Conservation (phyloP, 148 eudicot species). For the Amaranthus hypochondriacus region DNA sequence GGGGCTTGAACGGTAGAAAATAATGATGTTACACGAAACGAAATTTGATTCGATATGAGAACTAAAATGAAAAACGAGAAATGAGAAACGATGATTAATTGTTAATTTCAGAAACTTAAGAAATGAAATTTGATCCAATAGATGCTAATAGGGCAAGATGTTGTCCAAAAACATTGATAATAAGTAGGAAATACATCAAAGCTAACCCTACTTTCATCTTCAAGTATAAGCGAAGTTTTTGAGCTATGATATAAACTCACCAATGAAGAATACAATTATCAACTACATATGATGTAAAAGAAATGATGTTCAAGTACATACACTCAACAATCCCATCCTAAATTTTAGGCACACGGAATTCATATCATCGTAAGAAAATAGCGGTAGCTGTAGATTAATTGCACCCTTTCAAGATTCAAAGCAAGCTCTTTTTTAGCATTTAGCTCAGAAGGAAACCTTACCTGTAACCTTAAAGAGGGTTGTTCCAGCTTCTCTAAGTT, state of each 20-base stretch:
- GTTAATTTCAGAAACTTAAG: too few relatives aligned
- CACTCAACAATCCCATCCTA: not conserved
- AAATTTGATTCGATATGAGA: too few relatives aligned
- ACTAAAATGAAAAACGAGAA: too few relatives aligned
- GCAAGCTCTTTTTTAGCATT: not conserved
- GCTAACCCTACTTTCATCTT: not conserved
- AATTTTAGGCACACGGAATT: slow-evolving; percentile 1
- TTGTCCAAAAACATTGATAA: too few relatives aligned
- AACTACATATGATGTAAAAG: not conserved
- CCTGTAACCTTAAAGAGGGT: slow-evolving; percentile 76
- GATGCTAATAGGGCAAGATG: too few relatives aligned
- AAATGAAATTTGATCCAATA: too few relatives aligned
- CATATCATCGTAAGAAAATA: not conserved
- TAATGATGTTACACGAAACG: too few relatives aligned
- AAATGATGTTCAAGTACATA: not conserved
- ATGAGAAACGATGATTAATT: too few relatives aligned
- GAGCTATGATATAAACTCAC: too few relatives aligned
- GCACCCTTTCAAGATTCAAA: not conserved
- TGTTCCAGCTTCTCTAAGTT: slow-evolving; percentile 69
- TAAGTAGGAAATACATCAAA: too few relatives aligned
- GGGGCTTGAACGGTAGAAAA: too few relatives aligned
- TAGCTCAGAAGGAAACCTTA: slow-evolving; percentile 24
- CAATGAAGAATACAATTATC: not conserved
- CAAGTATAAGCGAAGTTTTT: not conserved
- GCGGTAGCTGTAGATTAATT: not conserved